These are phyloP conservation scores for Smittium mucronatum DNA, from an alignment of 371 early-diverging fungal genomes.

Conservation along the genomic window DNA sequence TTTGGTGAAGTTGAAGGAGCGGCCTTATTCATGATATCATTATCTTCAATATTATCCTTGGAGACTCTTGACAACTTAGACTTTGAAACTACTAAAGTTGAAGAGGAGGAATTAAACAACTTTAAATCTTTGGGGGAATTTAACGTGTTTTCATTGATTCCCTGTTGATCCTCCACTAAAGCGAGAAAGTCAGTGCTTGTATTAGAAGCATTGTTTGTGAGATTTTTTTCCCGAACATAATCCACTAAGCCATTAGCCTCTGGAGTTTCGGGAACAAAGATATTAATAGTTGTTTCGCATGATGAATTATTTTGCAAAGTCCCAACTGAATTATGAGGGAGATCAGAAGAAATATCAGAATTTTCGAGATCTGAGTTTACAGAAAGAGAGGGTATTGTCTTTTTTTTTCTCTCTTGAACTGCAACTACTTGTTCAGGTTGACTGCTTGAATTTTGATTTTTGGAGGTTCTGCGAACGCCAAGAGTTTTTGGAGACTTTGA, in stretches of 20 bases:
- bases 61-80: too few species aligned
- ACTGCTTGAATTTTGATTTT: not conserved
- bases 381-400: too few species aligned
- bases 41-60: too few species aligned
- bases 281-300: not conserved
- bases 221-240: not conserved
- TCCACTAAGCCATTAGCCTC: not conserved
- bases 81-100: too few species aligned
- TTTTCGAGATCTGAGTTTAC: not conserved
- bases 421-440: not conserved
- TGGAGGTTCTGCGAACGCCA: not conserved
- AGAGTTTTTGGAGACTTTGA: not conserved
- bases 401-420: not conserved
- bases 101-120: too few species aligned
- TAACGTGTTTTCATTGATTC: too few species aligned
- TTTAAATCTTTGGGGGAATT: too few species aligned
- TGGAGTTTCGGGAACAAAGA: not conserved
- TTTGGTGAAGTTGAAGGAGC: too few species aligned
- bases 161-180: too few species aligned
- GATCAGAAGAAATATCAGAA: not conserved
- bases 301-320: not conserved
- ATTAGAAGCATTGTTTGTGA: not conserved
- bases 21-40: too few species aligned
- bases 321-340: too few species aligned
- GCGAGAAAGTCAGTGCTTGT: too few species aligned